A percentile compares a stretch with the other conserved stretches of the same genome.
These are phyloP conservation scores for Selaginella tamariscina DNA, from an alignment of 75 land plant genomes.

Conservation along the genomic window DNA sequence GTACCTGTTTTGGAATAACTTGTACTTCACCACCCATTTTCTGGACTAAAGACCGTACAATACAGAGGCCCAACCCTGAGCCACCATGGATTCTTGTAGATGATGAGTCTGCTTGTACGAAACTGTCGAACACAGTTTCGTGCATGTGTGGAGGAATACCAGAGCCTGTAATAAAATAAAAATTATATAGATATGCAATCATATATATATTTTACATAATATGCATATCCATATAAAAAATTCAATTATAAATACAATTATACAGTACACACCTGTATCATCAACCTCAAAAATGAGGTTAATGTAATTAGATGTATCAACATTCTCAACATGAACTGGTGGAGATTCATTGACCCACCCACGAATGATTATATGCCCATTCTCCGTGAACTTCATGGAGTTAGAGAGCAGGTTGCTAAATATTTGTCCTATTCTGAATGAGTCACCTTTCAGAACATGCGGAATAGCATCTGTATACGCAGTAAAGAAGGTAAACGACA, in stretches of 20 bases:
- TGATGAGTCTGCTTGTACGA: constrained; percentile 80
- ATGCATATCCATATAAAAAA: constrained; percentile 2
- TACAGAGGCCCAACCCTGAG: constrained; percentile 78
- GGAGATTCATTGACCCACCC: constrained; percentile 13
- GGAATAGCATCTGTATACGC: constrained; percentile 23
- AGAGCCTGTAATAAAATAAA: neutral
- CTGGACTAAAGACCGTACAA: constrained; percentile 61
- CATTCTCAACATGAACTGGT: neutral
- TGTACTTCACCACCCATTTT: constrained; percentile 79
- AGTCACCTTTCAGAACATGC: constrained; percentile 21
- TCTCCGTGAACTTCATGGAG: constrained; percentile 24
- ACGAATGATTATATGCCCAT: constrained; percentile 21
- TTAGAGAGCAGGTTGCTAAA: constrained; percentile 25
- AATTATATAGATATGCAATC: no score
- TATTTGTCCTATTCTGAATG: constrained; percentile 20
- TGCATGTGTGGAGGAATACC: constrained; percentile 22
- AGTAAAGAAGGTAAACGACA: neutral
- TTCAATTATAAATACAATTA: neutral
- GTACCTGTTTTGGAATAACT: constrained; percentile 49
- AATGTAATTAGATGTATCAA: constrained; percentile 14
- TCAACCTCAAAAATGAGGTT: constrained; percentile 72
- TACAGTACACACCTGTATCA: constrained; percentile 43
- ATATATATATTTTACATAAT: neutral
- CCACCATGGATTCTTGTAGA: constrained; percentile 83
- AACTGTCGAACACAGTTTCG: constrained; percentile 80